Evolutionary conservation across 148 eudicot genomes (phyloP).

Genomic region (Nepenthes gracilis): DNA sequence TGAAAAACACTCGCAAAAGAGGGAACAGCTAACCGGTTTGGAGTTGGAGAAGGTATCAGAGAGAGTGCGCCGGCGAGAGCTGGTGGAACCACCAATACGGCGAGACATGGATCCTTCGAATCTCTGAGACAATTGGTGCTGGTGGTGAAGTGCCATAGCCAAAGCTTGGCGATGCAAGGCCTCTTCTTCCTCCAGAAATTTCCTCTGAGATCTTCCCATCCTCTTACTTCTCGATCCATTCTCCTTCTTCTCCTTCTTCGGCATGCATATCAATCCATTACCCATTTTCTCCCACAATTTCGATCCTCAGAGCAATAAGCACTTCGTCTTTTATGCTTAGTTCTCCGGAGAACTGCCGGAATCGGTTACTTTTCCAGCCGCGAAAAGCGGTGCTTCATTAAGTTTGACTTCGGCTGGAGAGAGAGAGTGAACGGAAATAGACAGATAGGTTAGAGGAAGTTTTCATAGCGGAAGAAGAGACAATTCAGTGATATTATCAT

Average conservation of each 20-base stretch:
- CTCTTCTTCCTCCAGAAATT: conserved; percentile 60
- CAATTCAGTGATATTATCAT: no score
- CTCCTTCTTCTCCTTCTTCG: conserved; percentile 50
- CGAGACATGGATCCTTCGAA: conserved; percentile 86
- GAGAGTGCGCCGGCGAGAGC: conserved; percentile 58
- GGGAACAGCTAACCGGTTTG: conserved; percentile 33
- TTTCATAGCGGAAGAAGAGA: no score
- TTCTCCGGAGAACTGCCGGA: background rate
- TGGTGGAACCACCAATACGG: conserved; percentile 52
- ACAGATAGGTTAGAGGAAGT: no score
- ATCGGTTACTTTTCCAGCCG: background rate
- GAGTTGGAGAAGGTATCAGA: conserved; percentile 38
- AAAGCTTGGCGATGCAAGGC: conserved; percentile 73
- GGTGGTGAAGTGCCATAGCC: conserved; percentile 85
- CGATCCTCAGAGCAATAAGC: background rate
- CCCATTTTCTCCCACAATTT: conserved; percentile 34
- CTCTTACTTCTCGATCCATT: conserved; percentile 36
- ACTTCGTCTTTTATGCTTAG: background rate
- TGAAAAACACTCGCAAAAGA: no score
- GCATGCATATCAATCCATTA: conserved; percentile 55
- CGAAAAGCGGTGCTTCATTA: background rate
- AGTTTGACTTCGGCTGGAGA: background rate
- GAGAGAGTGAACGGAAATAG: no score
- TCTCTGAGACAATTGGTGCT: conserved; percentile 80
- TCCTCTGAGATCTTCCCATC: conserved; percentile 49